Evolutionary conservation across 495 filamentous ascomycete genomes (phyloP), one percentile per base, ranked within the genome.

Genomic region (Entonaema liquescens): DNA sequence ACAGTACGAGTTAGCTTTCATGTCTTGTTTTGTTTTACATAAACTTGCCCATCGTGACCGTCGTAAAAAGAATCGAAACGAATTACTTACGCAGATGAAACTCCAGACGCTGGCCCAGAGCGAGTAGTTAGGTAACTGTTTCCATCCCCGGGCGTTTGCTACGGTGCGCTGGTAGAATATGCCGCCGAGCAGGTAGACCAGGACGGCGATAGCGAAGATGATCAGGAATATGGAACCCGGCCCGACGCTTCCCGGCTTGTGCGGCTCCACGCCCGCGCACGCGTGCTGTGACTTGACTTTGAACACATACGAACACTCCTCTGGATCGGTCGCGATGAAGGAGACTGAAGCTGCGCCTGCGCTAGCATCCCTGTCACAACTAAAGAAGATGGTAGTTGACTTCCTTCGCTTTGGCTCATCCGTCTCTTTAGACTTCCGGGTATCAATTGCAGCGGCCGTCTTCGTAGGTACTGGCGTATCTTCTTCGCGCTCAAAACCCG

Each of bases 231-330:
- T 91, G 25, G 92, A 92, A 6, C 87, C 91, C 0, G 96, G 94
- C 13, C 93, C 92, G 13, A 98, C 86, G 75, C 78, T 92, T 82
- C 77, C 86, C 76, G 74, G 86, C 81, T 78, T 89, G 81, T 83
- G 89, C 71, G 83, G 87, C 80, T 77, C 84, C 0, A 83, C 82
- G 38, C 76, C 79, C 5, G 91, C 91, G 77, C 96, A 99, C 7
- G 94, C 95, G 40, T 93, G 89, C 50, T 87, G 86, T 50, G 93
- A 93, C 62, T 94, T 92, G n/a, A 94, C 88, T 78, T 97, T 94
- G 81, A 99, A 99, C 78, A 96, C 92, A 80, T 98, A 99, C n/a
- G 92, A 87, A 83, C 96, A 99, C 54, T 93, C 88, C 74, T 98
- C 93, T 5, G 88, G 88, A 79, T 90, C 90, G 21, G 91, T 87